A percentile compares a stretch with the other conserved stretches of the same genome.
These are phyloP conservation scores for Cotoneaster glaucophyllus DNA, from an alignment of 306 rosid genomes.

Conservation along the genomic window DNA sequence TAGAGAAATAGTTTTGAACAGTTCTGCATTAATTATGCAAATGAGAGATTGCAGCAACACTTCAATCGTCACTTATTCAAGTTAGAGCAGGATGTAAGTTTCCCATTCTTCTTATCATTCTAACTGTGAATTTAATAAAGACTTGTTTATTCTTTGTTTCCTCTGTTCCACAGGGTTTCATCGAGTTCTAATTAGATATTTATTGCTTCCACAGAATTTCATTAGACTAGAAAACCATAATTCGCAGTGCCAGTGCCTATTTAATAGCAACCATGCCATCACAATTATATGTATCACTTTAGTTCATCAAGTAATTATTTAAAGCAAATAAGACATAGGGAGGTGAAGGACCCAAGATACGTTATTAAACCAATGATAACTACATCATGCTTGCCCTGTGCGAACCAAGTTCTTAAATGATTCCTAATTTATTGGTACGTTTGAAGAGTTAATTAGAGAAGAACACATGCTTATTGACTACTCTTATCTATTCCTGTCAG, in stretches of 20 bases:
- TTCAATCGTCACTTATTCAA: slow-evolving; percentile 98
- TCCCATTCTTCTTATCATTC: background rate
- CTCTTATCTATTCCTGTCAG: slow-evolving; percentile 34
- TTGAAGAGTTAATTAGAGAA: background rate
- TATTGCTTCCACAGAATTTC: background rate
- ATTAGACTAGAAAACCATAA: background rate
- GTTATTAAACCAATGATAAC: background rate
- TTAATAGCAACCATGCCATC: background rate
- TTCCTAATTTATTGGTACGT: background rate
- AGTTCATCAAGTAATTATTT: background rate
- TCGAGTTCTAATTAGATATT: background rate
- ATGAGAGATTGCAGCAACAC: slow-evolving; percentile 95
- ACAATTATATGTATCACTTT: background rate
- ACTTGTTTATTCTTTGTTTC: background rate
- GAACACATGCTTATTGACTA: background rate
- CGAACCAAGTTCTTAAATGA: background rate
- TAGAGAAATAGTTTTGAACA: slow-evolving; percentile 99
- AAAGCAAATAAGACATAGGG: background rate
- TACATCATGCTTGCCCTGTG: background rate
- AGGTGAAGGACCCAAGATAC: background rate
- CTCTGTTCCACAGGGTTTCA: background rate
- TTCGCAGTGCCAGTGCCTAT: background rate
- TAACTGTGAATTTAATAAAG: background rate
- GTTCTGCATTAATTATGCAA: slow-evolving; percentile 98
- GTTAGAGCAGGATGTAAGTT: slow-evolving; percentile 92